A percentile compares a stretch with the other conserved stretches of the same genome.
Conservation (phyloP, 2,329 filamentous ascomycete genomes). For the Penicillium olsonii region DNA sequence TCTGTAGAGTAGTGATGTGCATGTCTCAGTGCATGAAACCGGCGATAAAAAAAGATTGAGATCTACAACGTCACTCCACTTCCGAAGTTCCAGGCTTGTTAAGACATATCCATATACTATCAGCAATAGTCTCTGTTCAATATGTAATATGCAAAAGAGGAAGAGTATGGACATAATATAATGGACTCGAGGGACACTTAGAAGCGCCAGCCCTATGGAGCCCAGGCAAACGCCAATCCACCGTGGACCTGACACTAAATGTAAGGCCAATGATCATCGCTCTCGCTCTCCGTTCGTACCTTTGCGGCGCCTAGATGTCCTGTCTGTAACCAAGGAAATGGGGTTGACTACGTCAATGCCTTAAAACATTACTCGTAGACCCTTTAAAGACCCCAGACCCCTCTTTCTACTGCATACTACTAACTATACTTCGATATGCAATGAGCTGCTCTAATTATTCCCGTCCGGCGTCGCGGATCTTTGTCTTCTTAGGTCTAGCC, state of each 20-base stretch:
- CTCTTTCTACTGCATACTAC: too few species aligned
- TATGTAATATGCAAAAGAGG: too few species aligned
- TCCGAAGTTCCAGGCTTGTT: background rate
- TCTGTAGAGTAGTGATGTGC: background rate
- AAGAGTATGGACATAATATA: too few species aligned
- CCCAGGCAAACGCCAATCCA: background rate
- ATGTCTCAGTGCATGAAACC: background rate
- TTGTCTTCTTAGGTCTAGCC: constrained; percentile 18
- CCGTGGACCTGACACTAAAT: too few species aligned
- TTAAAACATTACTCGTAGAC: too few species aligned
- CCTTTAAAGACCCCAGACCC: too few species aligned
- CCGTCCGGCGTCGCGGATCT: constrained; percentile 9
- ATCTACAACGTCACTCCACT: background rate
- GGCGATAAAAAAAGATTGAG: background rate
- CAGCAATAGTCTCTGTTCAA: too few species aligned
- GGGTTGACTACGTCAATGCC: background rate
- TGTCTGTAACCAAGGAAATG: background rate
- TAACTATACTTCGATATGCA: background rate
- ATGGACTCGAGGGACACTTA: too few species aligned
- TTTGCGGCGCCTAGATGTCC: background rate
- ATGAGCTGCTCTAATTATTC: constrained; percentile 4
- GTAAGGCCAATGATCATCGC: too few species aligned
- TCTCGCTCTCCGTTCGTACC: background rate
- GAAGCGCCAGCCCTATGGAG: background rate
- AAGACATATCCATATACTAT: too few species aligned